phyloP scores from a whole-genome alignment of 2,329 filamentous ascomycete genomes.

The Botrytis cinerea region DNA sequence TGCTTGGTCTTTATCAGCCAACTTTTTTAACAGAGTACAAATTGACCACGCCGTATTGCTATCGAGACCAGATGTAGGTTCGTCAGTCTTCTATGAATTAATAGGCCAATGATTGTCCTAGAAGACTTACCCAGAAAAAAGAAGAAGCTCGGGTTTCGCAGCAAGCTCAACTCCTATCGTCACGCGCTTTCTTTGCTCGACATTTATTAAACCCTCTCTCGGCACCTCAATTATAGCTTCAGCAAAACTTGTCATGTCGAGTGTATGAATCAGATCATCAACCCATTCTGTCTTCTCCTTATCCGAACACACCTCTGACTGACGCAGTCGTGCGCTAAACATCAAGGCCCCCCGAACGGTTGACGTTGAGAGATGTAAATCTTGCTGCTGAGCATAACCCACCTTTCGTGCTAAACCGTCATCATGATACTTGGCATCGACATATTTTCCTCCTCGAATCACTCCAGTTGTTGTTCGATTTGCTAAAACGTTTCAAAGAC shows the following conservation, averaged over 20 bases:
- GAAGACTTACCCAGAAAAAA: conserved; percentile 57
- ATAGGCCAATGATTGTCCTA: neutral
- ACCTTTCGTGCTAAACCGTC: conserved; percentile 73
- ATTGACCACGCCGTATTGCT: conserved; percentile 91
- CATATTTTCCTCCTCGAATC: conserved; percentile 77
- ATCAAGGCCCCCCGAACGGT: conserved; percentile 87
- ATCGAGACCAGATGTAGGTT: conserved; percentile 90
- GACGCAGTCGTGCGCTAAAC: conserved; percentile 86
- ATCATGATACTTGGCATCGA: conserved; percentile 67
- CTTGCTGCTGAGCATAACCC: conserved; percentile 89
- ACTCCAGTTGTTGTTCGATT: conserved; percentile 79
- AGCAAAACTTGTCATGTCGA: conserved; percentile 66
- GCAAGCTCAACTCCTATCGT: conserved; percentile 59
- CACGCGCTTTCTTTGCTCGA: conserved; percentile 60
- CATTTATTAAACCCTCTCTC: conserved; percentile 55
- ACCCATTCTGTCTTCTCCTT: conserved; percentile 79
- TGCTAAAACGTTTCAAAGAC: conserved; percentile 58
- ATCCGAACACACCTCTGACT: conserved; percentile 69
- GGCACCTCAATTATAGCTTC: conserved; percentile 65
- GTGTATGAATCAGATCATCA: conserved; percentile 61
- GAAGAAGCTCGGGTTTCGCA: conserved; percentile 46
- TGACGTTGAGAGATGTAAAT: conserved; percentile 75
- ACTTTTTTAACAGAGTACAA: conserved; percentile 78
- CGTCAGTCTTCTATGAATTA: conserved; percentile 43
- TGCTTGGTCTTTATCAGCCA: conserved; percentile 82